Evolutionary conservation across 257 asterid genomes (phyloP).

Genomic region (Lithospermum erythrorhizon): DNA sequence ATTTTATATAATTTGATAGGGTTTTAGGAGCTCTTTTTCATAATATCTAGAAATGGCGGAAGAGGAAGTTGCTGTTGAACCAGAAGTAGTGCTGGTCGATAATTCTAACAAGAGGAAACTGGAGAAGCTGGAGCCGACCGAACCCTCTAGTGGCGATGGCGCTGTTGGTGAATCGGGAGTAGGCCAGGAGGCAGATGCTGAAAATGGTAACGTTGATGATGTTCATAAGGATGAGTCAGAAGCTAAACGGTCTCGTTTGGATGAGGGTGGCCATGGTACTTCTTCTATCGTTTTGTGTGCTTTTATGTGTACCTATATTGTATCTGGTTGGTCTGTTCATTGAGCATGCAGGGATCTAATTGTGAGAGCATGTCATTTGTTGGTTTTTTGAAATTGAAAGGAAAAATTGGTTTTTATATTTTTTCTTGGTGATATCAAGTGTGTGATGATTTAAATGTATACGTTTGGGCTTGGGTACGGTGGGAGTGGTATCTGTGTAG

Average conservation of each 20-base stretch:
- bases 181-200: constrained; percentile 10
- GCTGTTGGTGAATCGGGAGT: constrained; percentile 14
- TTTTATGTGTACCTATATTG: neutral
- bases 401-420: neutral
- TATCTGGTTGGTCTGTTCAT: neutral
- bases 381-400: neutral
- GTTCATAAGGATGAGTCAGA: constrained; percentile 55
- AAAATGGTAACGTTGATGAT: constrained; percentile 10
- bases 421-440: neutral
- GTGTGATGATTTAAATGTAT: neutral
- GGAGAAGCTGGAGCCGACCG: constrained; percentile 53
- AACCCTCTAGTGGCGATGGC: constrained; percentile 4
- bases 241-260: constrained; percentile 70
- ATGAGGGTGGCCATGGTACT: constrained; percentile 40
- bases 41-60: constrained; percentile 25
- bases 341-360: neutral
- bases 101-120: constrained; percentile 65
- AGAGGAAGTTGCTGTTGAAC: constrained; percentile 29
- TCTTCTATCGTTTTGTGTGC: neutral
- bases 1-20: too few species aligned
- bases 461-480: too few species aligned
- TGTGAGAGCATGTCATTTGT: neutral
- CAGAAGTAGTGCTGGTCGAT: constrained; percentile 32
- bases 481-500: neutral
- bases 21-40: too few species aligned